A percentile compares a stretch with the other conserved stretches of the same genome.
These are phyloP conservation scores for Diaporthe helianthi DNA, from an alignment of 2,329 filamentous ascomycete genomes.

Conservation along the genomic window DNA sequence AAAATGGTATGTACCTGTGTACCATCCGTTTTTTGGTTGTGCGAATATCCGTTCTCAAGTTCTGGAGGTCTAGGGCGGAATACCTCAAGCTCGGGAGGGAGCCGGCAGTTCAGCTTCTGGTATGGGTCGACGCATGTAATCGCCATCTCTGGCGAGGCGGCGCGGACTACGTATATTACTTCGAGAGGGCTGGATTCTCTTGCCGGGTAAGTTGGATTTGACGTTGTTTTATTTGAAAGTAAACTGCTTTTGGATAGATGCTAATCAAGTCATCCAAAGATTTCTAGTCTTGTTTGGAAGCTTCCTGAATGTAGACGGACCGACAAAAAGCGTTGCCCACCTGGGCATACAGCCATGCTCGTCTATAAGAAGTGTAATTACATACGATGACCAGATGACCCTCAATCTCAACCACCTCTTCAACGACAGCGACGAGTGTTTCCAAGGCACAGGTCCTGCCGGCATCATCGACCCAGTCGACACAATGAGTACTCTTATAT, in stretches of 20 bases:
- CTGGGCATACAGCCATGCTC: background rate
- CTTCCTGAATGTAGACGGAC: background rate
- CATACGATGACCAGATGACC: background rate
- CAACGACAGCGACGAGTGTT: slow-evolving; percentile 5
- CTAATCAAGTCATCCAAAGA: background rate
- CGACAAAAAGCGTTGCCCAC: background rate
- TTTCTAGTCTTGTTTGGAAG: slow-evolving; percentile 7
- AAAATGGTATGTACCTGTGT: too few relatives aligned
- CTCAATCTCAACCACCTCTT: background rate
- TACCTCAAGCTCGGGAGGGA: background rate
- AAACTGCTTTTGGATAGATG: too few relatives aligned
- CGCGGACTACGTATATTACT: slow-evolving; percentile 2
- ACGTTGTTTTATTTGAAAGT: too few relatives aligned
- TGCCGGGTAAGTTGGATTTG: background rate
- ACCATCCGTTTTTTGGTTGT: too few relatives aligned
- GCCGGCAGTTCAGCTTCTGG: slow-evolving; percentile 8
- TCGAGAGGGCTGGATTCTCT: slow-evolving; percentile 2
- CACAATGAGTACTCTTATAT: background rate
- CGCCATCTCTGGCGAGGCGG: background rate
- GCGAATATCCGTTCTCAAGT: too few relatives aligned
- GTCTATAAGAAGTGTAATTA: slow-evolving; percentile 6
- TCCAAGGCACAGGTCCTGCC: background rate
- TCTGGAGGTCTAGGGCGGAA: background rate
- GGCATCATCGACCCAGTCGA: slow-evolving; percentile 3
- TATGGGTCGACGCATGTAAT: background rate